Evolutionary conservation across 495 filamentous ascomycete species (phyloP).

Genomic region (Tricharina praecox): DNA sequence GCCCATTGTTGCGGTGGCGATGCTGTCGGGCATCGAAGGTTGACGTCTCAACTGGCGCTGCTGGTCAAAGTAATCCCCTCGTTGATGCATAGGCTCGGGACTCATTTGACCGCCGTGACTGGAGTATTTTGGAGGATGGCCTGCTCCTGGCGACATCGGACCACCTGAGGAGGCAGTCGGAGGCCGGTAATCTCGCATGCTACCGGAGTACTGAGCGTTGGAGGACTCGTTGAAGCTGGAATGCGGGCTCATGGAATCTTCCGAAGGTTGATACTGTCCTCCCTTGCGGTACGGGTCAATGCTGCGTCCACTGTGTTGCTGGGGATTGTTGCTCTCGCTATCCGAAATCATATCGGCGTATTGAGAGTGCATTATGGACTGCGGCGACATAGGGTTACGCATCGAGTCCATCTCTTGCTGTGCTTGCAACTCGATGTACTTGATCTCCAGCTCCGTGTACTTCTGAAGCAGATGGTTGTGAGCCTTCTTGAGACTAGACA

Average conservation of each 20-base stretch:
- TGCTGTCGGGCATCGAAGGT: slow-evolving; percentile 19
- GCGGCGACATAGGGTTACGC: slow-evolving; percentile 3
- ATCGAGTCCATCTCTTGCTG: slow-evolving; percentile 17
- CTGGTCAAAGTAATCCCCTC: slow-evolving; percentile 10
- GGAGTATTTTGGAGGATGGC: slow-evolving; percentile 7
- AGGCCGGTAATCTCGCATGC: slow-evolving; percentile 17
- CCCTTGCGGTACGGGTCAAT: slow-evolving; percentile 4
- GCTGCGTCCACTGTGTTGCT: slow-evolving; percentile 9
- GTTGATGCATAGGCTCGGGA: slow-evolving; percentile 8
- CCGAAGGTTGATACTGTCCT: slow-evolving; percentile 16
- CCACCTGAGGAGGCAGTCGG: slow-evolving; percentile 5
- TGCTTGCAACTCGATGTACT: slow-evolving; percentile 29
- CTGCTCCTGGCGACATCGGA: slow-evolving; percentile 13
- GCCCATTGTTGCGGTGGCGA: background rate
- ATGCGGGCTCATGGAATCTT: slow-evolving; percentile 18
- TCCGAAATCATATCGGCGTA: slow-evolving; percentile 16
- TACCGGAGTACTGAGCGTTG: slow-evolving; percentile 21
- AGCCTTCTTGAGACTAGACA: slow-evolving; percentile 32
- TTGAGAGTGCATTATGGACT: slow-evolving; percentile 8
- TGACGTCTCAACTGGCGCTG: slow-evolving; percentile 12
- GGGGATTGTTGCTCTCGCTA: slow-evolving; percentile 16
- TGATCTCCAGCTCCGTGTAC: slow-evolving; percentile 28
- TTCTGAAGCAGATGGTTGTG: slow-evolving; percentile 28
- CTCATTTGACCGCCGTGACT: slow-evolving; percentile 8
- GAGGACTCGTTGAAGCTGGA: slow-evolving; percentile 24